Percentiles rank a stretch among this genome's conserved stretches.
These are phyloP conservation scores for Melastoma candidum DNA, from an alignment of 441 rosid species.

Conservation along the genomic window DNA sequence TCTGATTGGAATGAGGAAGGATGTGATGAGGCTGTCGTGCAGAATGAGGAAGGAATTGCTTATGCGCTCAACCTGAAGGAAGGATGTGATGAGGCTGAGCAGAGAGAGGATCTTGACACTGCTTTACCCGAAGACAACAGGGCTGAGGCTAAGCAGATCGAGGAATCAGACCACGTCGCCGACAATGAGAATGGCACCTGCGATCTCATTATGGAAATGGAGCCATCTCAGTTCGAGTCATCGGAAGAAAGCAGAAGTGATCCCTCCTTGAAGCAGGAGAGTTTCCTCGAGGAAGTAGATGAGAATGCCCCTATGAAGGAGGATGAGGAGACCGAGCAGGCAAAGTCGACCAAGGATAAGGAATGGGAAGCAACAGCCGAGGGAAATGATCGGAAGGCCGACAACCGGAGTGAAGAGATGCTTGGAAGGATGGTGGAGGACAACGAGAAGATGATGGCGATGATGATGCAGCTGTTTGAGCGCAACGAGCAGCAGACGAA, in stretches of 20 bases:
- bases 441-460: conserved; percentile 42
- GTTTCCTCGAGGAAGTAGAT: no score
- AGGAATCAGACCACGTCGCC: background rate
- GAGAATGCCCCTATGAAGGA: no score
- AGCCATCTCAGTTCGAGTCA: no score
- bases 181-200: conserved; percentile 4
- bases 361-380: background rate
- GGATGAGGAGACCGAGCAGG: no score
- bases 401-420: conserved; percentile 18
- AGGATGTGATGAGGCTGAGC: background rate
- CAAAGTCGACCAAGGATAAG: background rate
- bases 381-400: background rate
- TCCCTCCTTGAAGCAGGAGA: no score
- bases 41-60: background rate
- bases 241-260: no score
- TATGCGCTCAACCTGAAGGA: background rate
- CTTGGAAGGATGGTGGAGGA: conserved; percentile 47
- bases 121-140: background rate
- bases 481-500: conserved; percentile 38
- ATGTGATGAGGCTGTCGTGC: background rate
- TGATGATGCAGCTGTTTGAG: conserved; percentile 39
- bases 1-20: conserved; percentile 7
- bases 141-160: no score
- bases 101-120: background rate
- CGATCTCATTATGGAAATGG: no score